Evolutionary conservation across 75 land plant genomes (phyloP).

Genomic region (Selaginella tamariscina): DNA sequence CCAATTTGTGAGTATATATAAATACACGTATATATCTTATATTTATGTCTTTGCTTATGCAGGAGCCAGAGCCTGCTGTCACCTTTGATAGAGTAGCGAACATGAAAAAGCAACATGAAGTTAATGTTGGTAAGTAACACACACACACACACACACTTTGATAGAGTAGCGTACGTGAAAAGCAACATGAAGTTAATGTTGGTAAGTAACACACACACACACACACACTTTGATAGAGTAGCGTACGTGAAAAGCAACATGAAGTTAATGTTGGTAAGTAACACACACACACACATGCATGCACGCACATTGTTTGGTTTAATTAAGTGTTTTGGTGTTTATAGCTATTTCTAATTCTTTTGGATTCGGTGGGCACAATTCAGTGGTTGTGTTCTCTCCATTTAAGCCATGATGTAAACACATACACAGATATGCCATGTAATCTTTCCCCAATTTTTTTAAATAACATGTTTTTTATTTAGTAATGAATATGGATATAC

Average conservation of each 20-base stretch:
- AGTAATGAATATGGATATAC: not conserved
- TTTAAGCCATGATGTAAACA: constrained; percentile 26
- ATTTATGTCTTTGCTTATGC: constrained; percentile 14
- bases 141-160: too few species aligned
- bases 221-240: not conserved
- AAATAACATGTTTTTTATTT: not conserved
- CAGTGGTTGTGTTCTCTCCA: constrained; percentile 46
- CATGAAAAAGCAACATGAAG: constrained; percentile 54
- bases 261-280: not conserved
- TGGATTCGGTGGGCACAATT: constrained; percentile 51
- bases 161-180: constrained; percentile 53
- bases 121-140: constrained; percentile 73
- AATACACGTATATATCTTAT: not conserved
- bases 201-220: constrained; percentile 29
- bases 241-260: constrained; percentile 2
- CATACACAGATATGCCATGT: not conserved
- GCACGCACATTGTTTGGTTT: not conserved
- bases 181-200: constrained; percentile 71
- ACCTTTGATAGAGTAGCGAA: constrained; percentile 63
- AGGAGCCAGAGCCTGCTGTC: constrained; percentile 62
- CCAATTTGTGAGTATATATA: constrained; percentile 55
- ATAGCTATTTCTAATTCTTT: constrained; percentile 50
- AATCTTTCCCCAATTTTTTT: not conserved
- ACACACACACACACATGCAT: not conserved
- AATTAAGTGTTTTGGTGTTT: not conserved